Base-by-base conservation (phyloP, 306 rosid species). In the Cicer chorassanicum region DNA sequence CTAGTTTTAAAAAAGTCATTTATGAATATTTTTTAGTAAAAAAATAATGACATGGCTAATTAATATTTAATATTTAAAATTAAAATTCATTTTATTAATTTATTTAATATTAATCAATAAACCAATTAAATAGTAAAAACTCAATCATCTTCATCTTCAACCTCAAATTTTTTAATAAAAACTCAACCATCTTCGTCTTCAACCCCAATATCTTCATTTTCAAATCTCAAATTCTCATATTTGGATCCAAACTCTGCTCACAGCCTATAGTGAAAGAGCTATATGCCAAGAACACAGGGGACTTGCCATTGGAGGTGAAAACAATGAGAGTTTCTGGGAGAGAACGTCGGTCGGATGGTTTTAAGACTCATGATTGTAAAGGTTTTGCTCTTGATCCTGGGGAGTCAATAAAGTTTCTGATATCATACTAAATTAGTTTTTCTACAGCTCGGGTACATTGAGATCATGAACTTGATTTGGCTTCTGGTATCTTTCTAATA, bases 241-340 rank as follows among this genome's bases (percentile, higher is more conserved):
- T 1, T 16, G 0, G 18, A 16, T 16, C 18, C 18, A 16, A 16
- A 16, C 18, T 87, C 72, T 94, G 97, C 79, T 87, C 90, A 41
- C 85, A 49, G 65, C 89, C 87, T 38, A 74, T 85, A 15, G 73
- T 73, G 72, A 94, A 90, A 85, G 88, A 89, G 82, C 72, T 91
- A 21, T 86, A 85, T 72, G 97, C 96, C 67, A 94, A 91, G 89
- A 94, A 94, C 84, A 87, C 83, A 0, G 98, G 98, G 53, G 96
- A 94, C 74, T 60, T 94, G 80, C 91, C 94, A 3, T 73, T 94
- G 78, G 88, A 82, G 82, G 92, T 94, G 76, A 88, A 61, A 80
- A 75, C 74, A 70, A 90, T 91, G 63, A 74, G 83, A 69, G 90
- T 94, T 48, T 88, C 96, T 4, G 97, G 98, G 73, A 87, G 86